These are phyloP conservation scores for Claviceps sp. DNA, from an alignment of 2,329 filamentous ascomycete species.

Conservation along the genomic window DNA sequence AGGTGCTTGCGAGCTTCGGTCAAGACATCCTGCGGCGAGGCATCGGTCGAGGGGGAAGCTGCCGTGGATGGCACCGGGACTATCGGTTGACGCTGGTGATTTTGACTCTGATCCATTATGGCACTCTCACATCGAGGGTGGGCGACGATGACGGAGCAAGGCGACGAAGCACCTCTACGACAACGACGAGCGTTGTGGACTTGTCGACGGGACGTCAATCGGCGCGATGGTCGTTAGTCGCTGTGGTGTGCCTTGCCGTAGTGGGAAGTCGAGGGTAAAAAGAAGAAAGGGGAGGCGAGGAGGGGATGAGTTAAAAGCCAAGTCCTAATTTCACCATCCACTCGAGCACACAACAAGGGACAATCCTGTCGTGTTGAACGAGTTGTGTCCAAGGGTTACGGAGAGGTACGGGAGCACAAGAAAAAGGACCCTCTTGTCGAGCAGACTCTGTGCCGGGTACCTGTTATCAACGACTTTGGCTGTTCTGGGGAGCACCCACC, in stretches of 20 bases:
- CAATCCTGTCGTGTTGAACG: slow-evolving; percentile 5
- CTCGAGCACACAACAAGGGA: slow-evolving; percentile 2
- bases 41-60: slow-evolving; percentile 15
- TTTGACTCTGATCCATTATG: slow-evolving; percentile 20
- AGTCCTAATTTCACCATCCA: slow-evolving; percentile 1
- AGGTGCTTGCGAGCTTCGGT: slow-evolving; percentile 32
- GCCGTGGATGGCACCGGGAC: slow-evolving; percentile 9
- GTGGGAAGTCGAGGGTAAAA: slow-evolving; percentile 5
- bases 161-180: slow-evolving; percentile 7
- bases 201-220: slow-evolving; percentile 2
- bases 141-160: slow-evolving; percentile 8
- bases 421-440: slow-evolving; percentile 3
- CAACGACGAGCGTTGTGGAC: slow-evolving; percentile 6
- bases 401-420: slow-evolving; percentile 1
- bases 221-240: slow-evolving; percentile 5
- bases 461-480: slow-evolving; percentile 6
- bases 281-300: slow-evolving; percentile 9
- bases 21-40: slow-evolving; percentile 29
- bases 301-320: slow-evolving; percentile 5
- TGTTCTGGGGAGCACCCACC: slow-evolving; percentile 3
- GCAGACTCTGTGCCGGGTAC: slow-evolving; percentile 6
- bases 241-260: slow-evolving; percentile 4
- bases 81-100: slow-evolving; percentile 15
- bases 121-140: slow-evolving; percentile 15
- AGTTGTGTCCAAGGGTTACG: slow-evolving; percentile 2